These are phyloP conservation scores for Hypomyces perniciosus DNA, from an alignment of 2,329 filamentous ascomycete genomes.

Conservation along the genomic window DNA sequence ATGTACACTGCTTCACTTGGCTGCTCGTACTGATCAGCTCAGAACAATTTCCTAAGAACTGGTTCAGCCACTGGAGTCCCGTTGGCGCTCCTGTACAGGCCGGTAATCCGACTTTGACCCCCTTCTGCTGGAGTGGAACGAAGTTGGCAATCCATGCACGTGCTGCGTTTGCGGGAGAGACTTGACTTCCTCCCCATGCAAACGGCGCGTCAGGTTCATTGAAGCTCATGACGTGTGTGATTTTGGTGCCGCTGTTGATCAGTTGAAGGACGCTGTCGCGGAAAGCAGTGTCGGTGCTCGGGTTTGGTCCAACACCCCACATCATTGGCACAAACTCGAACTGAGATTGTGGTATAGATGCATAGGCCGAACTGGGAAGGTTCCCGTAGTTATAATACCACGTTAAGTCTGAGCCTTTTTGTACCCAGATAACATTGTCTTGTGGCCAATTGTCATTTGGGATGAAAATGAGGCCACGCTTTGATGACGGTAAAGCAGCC, in stretches of 20 bases:
- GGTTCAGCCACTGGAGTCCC: conserved; percentile 60
- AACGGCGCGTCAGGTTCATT: conserved; percentile 67
- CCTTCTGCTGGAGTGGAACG: conserved; percentile 57
- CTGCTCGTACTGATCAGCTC: background rate
- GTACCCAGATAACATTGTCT: conserved; percentile 63
- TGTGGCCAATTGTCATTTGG: conserved; percentile 45
- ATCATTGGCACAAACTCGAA: conserved; percentile 79
- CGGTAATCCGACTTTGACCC: conserved; percentile 64
- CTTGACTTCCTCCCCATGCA: conserved; percentile 54
- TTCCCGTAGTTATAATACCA: conserved; percentile 82
- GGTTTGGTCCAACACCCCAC: conserved; percentile 53
- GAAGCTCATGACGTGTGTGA: conserved; percentile 64
- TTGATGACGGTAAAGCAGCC: conserved; percentile 32
- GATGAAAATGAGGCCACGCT: conserved; percentile 71
- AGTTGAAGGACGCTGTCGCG: conserved; percentile 50
- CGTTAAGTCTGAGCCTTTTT: conserved; percentile 51
- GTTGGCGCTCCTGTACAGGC: conserved; percentile 54
- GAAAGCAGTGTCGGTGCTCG: conserved; percentile 51
- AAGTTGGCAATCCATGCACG: conserved; percentile 65
- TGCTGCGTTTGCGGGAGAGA: conserved; percentile 57
- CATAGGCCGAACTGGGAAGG: conserved; percentile 48
- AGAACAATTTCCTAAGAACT: conserved; percentile 60
- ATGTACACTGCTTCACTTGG: conserved; percentile 41
- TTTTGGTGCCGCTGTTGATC: conserved; percentile 46
- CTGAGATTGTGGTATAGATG: conserved; percentile 40